Base-by-base conservation (phyloP, 2,329 filamentous ascomycete genomes). In the Fusarium dlaminii region DNA sequence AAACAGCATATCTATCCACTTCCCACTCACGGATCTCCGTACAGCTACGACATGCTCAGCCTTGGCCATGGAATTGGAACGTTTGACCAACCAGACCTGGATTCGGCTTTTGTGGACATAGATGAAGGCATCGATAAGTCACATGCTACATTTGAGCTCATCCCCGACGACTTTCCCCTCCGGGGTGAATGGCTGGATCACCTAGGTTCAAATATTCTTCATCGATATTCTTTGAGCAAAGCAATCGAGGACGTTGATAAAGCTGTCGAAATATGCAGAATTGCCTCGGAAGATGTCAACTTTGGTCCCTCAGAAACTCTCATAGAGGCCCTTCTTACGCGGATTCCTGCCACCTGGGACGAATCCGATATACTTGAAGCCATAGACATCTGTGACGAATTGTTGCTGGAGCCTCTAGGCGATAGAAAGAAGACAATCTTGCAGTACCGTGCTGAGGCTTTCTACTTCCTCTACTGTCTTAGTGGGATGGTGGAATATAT, bases 211-310 rank as follows among this genome's bases (percentile, higher is more conserved):
- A 29, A 27, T n/a, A 40, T 29, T 8, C 46, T 32, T 9, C 24
- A 30, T 34, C 46, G 57, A 14, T 55, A 39, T 20, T 8, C 22
- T 12, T 6, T 30, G 18, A 60, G 34, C 13, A 52, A 22, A 54
- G 45, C 17, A 6, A 11, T 40, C 14, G 22, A 34, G 24, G 57
- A 60, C 6, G 7, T 54, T 17, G 27, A 55, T 1, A 40, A 54
- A 32, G 34, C 57, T 3, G 18, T 55, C 18, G 2, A 27, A 0
- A 32, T 34, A 13, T 40, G 57, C 34, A 32, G 15, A 12, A 20
- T 5, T 9, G 45, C 27, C 0, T n/a, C 13, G 0, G 14, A 27
- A 0, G 17, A 54, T 20, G 18, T 3, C 10, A 4, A 30, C 4
- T 40, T 17, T 7, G 57, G 24, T 8, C 34, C 18, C 3, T 22